These are phyloP conservation scores for Kwoniella dejecticola DNA, from an alignment of 768 basidiomycete genomes.

Conservation along the genomic window DNA sequence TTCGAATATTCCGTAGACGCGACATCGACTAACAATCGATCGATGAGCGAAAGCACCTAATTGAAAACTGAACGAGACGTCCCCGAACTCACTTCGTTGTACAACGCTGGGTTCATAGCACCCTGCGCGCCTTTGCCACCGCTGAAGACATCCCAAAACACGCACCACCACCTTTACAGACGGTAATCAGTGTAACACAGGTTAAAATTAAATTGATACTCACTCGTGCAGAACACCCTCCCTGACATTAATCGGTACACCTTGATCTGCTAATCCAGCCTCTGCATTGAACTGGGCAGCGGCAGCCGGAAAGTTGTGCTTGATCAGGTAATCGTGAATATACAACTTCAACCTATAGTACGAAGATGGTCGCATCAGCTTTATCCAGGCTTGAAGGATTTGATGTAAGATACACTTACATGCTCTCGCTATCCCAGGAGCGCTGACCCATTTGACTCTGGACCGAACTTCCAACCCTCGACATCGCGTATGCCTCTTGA, in stretches of 20 bases:
- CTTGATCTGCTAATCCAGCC: slow-evolving; percentile 46
- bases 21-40: slow-evolving; percentile 44
- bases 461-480: slow-evolving; percentile 34
- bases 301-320: slow-evolving; percentile 50
- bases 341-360: slow-evolving; percentile 54
- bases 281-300: slow-evolving; percentile 51
- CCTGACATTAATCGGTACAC: slow-evolving; percentile 54
- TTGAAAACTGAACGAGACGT: too few species aligned
- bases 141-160: slow-evolving; percentile 54
- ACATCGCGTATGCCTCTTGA: slow-evolving; percentile 37
- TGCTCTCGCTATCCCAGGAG: slow-evolving; percentile 34
- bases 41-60: too few species aligned
- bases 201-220: slow-evolving; percentile 31
- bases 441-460: slow-evolving; percentile 23
- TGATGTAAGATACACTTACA: slow-evolving; percentile 36
- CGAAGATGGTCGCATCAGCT: too few species aligned
- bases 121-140: slow-evolving; percentile 44
- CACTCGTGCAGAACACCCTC: slow-evolving; percentile 56
- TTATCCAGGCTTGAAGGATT: too few species aligned
- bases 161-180: slow-evolving; percentile 49
- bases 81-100: slow-evolving; percentile 52
- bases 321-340: slow-evolving; percentile 56
- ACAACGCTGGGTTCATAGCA: slow-evolving; percentile 39
- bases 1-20: slow-evolving; percentile 35
- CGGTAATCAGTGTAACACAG: slow-evolving; percentile 1